Conservation (phyloP, 75 land plant species). For the Selaginella moellendorffii region DNA sequence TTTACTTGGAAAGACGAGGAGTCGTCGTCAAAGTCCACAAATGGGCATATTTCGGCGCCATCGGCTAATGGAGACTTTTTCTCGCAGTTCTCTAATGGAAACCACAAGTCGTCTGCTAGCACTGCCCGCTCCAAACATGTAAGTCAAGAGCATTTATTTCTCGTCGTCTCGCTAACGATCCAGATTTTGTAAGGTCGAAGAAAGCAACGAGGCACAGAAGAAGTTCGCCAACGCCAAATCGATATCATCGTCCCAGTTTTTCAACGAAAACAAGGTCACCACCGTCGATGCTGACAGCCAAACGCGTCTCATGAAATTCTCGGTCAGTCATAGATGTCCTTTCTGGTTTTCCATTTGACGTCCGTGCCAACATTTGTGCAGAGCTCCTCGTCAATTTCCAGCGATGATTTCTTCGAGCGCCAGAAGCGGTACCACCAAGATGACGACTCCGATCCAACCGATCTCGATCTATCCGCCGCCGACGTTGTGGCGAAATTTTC, state of each 20-base stretch:
- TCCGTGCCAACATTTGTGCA: no score
- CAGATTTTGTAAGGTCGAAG: slow-evolving; percentile 49
- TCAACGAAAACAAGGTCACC: slow-evolving; percentile 55
- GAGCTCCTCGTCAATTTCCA: slow-evolving; percentile 33
- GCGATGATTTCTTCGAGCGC: slow-evolving; percentile 86
- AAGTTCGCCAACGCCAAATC: slow-evolving; percentile 97
- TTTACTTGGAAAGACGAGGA: neutral
- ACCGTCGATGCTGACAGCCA: slow-evolving; percentile 36
- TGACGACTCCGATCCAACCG: slow-evolving; percentile 16
- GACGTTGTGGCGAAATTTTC: slow-evolving; percentile 69
- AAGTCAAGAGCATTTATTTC: no score
- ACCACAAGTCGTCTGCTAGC: neutral
- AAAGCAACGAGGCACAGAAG: slow-evolving; percentile 77
- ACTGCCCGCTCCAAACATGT: no score
- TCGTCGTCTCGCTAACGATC: no score
- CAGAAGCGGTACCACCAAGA: neutral
- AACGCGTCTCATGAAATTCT: slow-evolving; percentile 64
- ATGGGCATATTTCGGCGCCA: slow-evolving; percentile 30
- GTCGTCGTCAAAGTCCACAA: neutral
- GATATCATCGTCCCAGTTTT: slow-evolving; percentile 91
- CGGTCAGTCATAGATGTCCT: slow-evolving; percentile 40
- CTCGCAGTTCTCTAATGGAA: neutral
- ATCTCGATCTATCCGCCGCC: slow-evolving; percentile 63
- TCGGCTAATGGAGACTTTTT: slow-evolving; percentile 1
- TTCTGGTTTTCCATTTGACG: no score